Conservation (phyloP, 2,329 filamentous ascomycete species). For the Aspergillus alliaceus region DNA sequence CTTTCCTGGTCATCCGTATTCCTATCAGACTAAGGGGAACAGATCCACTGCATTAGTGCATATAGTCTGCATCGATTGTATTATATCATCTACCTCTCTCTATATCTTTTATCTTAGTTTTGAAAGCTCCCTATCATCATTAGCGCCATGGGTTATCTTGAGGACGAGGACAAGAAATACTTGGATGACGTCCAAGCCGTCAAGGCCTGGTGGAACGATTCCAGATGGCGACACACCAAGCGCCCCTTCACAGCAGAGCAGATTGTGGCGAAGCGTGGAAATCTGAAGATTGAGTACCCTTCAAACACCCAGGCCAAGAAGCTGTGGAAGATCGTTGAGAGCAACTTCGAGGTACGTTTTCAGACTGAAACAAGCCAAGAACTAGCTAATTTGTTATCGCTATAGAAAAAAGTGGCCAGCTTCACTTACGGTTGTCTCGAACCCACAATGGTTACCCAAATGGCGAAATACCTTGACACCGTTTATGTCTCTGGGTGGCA, state of each 20-base stretch:
- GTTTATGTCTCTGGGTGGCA: slow-evolving; percentile 99
- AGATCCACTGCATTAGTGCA: background rate
- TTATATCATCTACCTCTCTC: slow-evolving; percentile 6
- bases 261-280: slow-evolving; percentile 93
- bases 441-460: slow-evolving; percentile 97
- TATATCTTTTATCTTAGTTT: no score
- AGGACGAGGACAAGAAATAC: slow-evolving; percentile 73
- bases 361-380: background rate
- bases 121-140: background rate
- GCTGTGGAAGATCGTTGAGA: slow-evolving; percentile 86
- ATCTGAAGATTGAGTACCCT: slow-evolving; percentile 85
- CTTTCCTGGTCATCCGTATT: slow-evolving; percentile 6
- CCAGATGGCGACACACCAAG: slow-evolving; percentile 90
- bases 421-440: slow-evolving; percentile 97
- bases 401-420: slow-evolving; percentile 76
- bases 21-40: background rate
- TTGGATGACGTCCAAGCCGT: slow-evolving; percentile 81
- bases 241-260: slow-evolving; percentile 93
- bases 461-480: slow-evolving; percentile 98
- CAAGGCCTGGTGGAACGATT: slow-evolving; percentile 91
- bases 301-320: slow-evolving; percentile 91
- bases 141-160: slow-evolving; percentile 45
- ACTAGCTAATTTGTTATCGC: background rate
- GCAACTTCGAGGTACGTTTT: slow-evolving; percentile 71
- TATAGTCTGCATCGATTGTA: slow-evolving; percentile 6